Evolutionary conservation across 805 yeast species (phyloP), one percentile per base, ranked within the genome.

Genomic region (baker's yeast (Saccharomyces cerevisiae)): DNA sequence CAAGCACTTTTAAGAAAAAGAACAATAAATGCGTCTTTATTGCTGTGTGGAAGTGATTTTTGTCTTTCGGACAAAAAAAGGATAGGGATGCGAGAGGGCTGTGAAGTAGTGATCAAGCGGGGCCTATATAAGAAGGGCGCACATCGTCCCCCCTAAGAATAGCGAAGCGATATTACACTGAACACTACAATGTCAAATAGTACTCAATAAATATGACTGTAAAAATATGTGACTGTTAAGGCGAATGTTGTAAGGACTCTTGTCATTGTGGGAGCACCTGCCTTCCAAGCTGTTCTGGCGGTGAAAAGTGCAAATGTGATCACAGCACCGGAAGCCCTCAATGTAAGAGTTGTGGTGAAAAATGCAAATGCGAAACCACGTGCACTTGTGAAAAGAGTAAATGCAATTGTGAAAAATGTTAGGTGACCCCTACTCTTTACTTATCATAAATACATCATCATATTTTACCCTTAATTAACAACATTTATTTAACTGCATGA

Each of bases 311-410:
- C 6, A 36, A 36, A 9, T 36, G 43, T 21, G 43, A 8, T 10
- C 43, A 17, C 11, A 36, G 14, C 29, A 13, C 41, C 47, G 53
- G n/a, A 46, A 51, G 14, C 47, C 2, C 43, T 28, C 32, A 22
- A 14, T 21, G 48, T 26, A 29, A 36, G 30, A 22, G 47, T 48
- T 27, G 52, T 13, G 43, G 30, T 56, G 41, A 22, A 41, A 36
- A 56, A 51, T 46, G 57, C 55, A 11, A 57, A 53, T 24, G 43
- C 46, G 14, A 59, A 52, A 22, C 48, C 43, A 26, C 32, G 24
- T 29, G 51, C 14, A n/a, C n/a, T 30, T n/a, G 50, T 14, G 43
- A 36, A 36, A 36, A 36, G 24, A 36, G 43, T 36, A 36, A 36
- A 17, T 36, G 43, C 22, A 36, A 11, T 4, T 36, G 43, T 36